Base-by-base conservation (phyloP, 129 eudicot genomes). In the Lactuca sativa region DNA sequence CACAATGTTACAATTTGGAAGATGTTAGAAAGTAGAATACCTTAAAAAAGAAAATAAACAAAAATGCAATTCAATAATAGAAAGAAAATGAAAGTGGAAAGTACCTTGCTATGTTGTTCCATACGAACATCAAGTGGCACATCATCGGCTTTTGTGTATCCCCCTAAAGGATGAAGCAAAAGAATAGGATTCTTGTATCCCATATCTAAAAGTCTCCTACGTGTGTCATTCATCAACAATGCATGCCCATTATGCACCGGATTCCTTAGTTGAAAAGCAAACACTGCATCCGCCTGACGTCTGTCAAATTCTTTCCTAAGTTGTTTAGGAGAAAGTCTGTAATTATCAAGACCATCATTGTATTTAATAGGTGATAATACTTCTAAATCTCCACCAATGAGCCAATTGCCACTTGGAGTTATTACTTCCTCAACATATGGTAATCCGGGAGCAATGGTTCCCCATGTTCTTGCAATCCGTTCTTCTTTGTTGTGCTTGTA, bases 221-320 rank as follows among this genome's bases (percentile, higher is more conserved):
- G 89, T 49, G 97, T 92, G 66, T 92, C 96, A 60, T 88, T 92
- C 95, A 92, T 92, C 48, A 92, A 57, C 82, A 92, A 74, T 10
- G 96, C 97, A 64, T 92, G 97, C 9, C 97, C 97, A 60, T 92
- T 92, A 69, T 92, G 97, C 63, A 92, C 97, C 0, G 97, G 97
- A 82, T 88, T 92, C 71, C 97, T 88, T 57, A 92, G 82, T 72
- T 92, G 96, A 57, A 92, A 92, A 62, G 96, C 97, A 70, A 92
- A 92, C 51, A 88, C 97, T 1, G 97, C 97, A 78, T 92, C 97
- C 0, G 96, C 97, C 62, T 88, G 81, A 72, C 96, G 91, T 9
- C 75, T 74, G 44, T 88, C 95, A 67, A 92, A 92, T 78, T 92
- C 97, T 51, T 86, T 55, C 7, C 96, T 88, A 9, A 92, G 89